These are phyloP conservation scores for Serendipita sp. DNA, from an alignment of 768 basidiomycete genomes.

Conservation along the genomic window DNA sequence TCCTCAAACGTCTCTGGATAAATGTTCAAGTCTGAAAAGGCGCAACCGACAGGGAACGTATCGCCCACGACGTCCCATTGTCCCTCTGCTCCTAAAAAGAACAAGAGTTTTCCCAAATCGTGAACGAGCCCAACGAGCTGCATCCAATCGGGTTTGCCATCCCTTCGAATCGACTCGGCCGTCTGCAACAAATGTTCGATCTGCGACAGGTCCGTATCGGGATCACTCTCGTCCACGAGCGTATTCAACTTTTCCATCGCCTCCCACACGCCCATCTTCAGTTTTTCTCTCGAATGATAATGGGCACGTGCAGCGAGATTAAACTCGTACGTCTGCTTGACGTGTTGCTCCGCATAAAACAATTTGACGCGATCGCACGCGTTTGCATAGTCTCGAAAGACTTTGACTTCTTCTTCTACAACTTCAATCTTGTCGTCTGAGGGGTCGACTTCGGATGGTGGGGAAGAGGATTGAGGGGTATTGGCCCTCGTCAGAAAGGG, in stretches of 20 bases:
- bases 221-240: slow-evolving; percentile 79
- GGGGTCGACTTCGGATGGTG: not conserved
- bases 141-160: slow-evolving; percentile 59
- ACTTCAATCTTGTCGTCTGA: not conserved
- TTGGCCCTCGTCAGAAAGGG: not conserved
- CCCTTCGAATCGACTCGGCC: slow-evolving; percentile 73
- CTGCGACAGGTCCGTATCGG: slow-evolving; percentile 66
- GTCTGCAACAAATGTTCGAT: slow-evolving; percentile 86
- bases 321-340: slow-evolving; percentile 76
- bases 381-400: slow-evolving; percentile 9
- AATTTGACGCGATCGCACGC: slow-evolving; percentile 9
- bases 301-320: slow-evolving; percentile 64
- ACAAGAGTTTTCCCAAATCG: slow-evolving; percentile 76
- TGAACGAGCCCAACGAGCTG: slow-evolving; percentile 69
- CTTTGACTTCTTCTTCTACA: not conserved
- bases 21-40: slow-evolving; percentile 69
- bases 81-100: slow-evolving; percentile 69
- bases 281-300: slow-evolving; percentile 55
- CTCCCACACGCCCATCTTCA: slow-evolving; percentile 38
- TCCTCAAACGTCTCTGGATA: slow-evolving; percentile 61
- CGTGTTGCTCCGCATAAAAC: slow-evolving; percentile 17
- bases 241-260: slow-evolving; percentile 79
- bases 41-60: slow-evolving; percentile 71
- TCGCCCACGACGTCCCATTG: slow-evolving; percentile 94
- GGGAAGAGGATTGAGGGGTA: not conserved